Conservation (phyloP, 176 grass and related monocot genomes). For the Rhynchospora pubera region DNA sequence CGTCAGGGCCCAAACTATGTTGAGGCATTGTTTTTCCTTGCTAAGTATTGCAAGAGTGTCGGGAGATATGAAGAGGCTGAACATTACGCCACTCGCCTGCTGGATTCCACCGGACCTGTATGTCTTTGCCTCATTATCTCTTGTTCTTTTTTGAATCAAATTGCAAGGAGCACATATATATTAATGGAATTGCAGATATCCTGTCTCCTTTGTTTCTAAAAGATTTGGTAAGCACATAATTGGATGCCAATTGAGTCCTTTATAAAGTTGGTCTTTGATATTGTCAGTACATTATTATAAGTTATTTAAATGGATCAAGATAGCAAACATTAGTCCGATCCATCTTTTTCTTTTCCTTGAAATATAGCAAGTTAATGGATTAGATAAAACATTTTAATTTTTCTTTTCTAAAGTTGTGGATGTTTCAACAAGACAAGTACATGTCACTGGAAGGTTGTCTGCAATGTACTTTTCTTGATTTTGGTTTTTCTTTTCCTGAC, state of each 20-base stretch:
- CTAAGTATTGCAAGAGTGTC: constrained; percentile 65
- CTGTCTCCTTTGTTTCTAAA: not conserved
- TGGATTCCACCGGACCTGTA: constrained; percentile 97
- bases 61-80: constrained; percentile 73
- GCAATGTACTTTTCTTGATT: not conserved
- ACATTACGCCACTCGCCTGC: constrained; percentile 74
- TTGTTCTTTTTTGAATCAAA: constrained; percentile 3
- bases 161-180: not conserved
- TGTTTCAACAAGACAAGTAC: not conserved
- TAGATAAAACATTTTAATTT: not conserved
- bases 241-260: not conserved
- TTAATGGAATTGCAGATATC: not conserved
- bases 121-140: constrained; percentile 22
- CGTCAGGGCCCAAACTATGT: constrained; percentile 79
- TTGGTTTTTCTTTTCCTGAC: not conserved
- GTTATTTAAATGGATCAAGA: not conserved
- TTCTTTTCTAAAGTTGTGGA: not conserved
- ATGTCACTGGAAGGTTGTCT: not conserved
- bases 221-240: not conserved
- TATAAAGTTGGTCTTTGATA: constrained; percentile 9
- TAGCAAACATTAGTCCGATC: not conserved
- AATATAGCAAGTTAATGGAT: not conserved
- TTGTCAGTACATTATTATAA: not conserved
- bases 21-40: constrained; percentile 91
- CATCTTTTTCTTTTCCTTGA: not conserved